Evolutionary conservation across 2,329 filamentous ascomycete species (phyloP), one percentile per base, ranked within the genome.

Genomic region (Seiridium cupressi): DNA sequence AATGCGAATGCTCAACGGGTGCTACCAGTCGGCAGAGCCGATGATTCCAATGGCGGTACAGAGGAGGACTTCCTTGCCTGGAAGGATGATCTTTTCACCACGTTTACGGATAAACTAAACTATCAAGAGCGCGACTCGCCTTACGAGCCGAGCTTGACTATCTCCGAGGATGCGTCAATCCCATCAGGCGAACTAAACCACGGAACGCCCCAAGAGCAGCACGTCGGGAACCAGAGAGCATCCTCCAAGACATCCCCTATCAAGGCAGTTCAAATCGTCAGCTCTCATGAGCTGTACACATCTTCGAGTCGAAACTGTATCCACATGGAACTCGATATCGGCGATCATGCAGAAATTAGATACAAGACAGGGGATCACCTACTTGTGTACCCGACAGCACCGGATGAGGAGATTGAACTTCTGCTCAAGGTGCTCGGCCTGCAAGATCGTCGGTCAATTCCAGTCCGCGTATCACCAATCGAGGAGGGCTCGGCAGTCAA

Each of bases 341-440:
- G 63, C 40, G 59, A 68, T 7, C 53, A 65, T 7, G 62, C 67
- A 1, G 64, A 70, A 11, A 62, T 76, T 35, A 64, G 62, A 4
- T 79, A 79, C 63, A 65, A 71, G 53, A 77, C 77, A 2, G 76
- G 77, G 0, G 77, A 79, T 47, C 75, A 79, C 58, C 57, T 79
- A 11, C 73, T 71, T 13, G 60, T 79, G 1, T 78, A 71, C 64
- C 75, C 77, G 1, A 69, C 68, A 11, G 79, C 78, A 55, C 66
- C 76, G 0, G 66, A 73, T 10, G 56, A 67, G 3, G 76, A 79
- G 48, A 64, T 68, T 4, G 69, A 65, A 7, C 61, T 68, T 5
- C 64, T 78, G 2, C 58, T 77, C 1, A 46, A 53, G 1, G 66
- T 69, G 0, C 64, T 77, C 35, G 69, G 65, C 1, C 61, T 72